These are phyloP conservation scores for Aspergillus carbonarius DNA, from an alignment of 2,329 filamentous ascomycete genomes.

Conservation along the genomic window DNA sequence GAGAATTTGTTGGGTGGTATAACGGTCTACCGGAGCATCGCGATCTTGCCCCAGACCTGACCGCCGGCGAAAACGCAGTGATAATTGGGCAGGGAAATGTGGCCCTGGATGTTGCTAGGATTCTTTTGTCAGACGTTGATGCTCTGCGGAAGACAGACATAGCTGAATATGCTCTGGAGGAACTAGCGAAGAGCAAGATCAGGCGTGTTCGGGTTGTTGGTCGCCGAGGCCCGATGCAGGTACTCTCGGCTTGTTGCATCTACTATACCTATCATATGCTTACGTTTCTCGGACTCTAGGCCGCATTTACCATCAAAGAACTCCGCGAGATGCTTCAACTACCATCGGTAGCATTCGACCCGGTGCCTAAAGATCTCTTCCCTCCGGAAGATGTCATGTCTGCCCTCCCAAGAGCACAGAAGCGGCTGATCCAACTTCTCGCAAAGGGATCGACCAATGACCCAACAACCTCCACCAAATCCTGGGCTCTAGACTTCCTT, in stretches of 20 bases:
- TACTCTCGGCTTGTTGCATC: slow-evolving; percentile 35
- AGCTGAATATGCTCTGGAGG: slow-evolving; percentile 75
- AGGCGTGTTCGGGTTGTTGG: slow-evolving; percentile 84
- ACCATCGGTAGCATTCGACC: slow-evolving; percentile 67
- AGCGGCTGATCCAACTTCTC: slow-evolving; percentile 77
- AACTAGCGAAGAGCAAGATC: slow-evolving; percentile 69
- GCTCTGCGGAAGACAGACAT: slow-evolving; percentile 81
- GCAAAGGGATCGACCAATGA: slow-evolving; percentile 66
- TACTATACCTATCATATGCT: neutral
- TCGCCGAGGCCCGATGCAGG: slow-evolving; percentile 83
- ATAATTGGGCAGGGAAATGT: slow-evolving; percentile 96
- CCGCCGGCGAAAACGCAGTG: slow-evolving; percentile 74
- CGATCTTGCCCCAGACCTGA: slow-evolving; percentile 69
- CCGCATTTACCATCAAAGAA: slow-evolving; percentile 94
- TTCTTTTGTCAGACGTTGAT: slow-evolving; percentile 75
- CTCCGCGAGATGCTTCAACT: slow-evolving; percentile 82
- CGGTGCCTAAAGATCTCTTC: slow-evolving; percentile 65
- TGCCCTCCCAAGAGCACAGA: slow-evolving; percentile 70
- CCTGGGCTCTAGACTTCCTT: slow-evolving; percentile 84
- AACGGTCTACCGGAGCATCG: slow-evolving; percentile 87
- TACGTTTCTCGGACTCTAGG: slow-evolving; percentile 49
- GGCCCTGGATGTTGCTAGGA: slow-evolving; percentile 86
- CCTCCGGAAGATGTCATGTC: slow-evolving; percentile 61
- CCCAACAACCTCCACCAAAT: slow-evolving; percentile 55
- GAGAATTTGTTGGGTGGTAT: slow-evolving; percentile 97